phyloP scores from a whole-genome alignment of 371 early-diverging fungal species.

The Chytridiales sp. region DNA sequence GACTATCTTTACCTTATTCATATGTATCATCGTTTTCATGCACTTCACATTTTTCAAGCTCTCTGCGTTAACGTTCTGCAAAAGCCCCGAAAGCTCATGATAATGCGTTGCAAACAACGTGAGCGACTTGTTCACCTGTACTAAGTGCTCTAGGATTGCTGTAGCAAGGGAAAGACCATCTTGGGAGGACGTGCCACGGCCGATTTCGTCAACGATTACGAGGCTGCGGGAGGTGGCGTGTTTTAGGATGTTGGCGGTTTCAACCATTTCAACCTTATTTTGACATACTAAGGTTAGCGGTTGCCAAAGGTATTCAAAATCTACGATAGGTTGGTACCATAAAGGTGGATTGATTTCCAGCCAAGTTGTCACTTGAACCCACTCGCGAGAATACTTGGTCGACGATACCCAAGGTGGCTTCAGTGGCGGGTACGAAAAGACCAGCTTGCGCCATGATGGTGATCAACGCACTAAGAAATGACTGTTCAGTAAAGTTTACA shows the following conservation, averaged over 20 bases:
- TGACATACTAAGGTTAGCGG: not conserved
- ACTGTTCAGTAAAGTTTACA: not conserved
- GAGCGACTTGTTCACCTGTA: conserved; percentile 59
- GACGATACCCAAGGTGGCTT: conserved; percentile 80
- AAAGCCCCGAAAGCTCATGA: conserved; percentile 67
- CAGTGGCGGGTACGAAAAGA: conserved; percentile 86
- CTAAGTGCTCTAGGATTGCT: conserved; percentile 80
- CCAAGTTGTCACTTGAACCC: conserved; percentile 53
- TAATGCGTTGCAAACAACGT: conserved; percentile 96
- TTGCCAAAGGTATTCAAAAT: not conserved
- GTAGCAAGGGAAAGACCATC: conserved; percentile 94
- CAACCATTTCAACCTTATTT: conserved; percentile 84
- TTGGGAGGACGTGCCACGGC: conserved; percentile 92
- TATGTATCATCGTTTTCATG: conserved; percentile 22
- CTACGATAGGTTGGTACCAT: conserved; percentile 64
- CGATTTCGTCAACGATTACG: conserved; percentile 98
- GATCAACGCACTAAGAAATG: conserved; percentile 63
- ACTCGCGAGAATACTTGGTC: conserved; percentile 85
- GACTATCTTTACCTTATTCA: conserved; percentile 2
- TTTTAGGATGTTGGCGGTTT: conserved; percentile 85
- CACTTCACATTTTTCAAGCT: conserved; percentile 15
- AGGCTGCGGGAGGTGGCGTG: conserved; percentile 78
- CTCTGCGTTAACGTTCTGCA: conserved; percentile 9
- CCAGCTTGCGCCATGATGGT: conserved; percentile 94
- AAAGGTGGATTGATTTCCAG: conserved; percentile 91